Base-by-base conservation (phyloP, 371 early-diverging fungal genomes). In the Lichtheimia hyalospora region DNA sequence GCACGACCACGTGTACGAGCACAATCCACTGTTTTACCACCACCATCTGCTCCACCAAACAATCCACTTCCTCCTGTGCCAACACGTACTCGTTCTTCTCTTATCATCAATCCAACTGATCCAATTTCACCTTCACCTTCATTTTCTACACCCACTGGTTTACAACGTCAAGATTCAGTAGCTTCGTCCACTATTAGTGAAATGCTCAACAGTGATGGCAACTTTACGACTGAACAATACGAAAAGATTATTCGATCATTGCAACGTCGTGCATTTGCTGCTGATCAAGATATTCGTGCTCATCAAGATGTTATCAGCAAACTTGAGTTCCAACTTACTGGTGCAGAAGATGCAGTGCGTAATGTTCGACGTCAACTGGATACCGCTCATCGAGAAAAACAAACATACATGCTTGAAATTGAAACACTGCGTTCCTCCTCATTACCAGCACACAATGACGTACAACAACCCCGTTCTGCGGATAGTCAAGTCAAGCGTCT, bases 21-120 rank as follows among this genome's bases (percentile, higher is more conserved):
- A 44, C 63, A 27, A 57, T 49, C 66, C 57, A 46, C 53, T 44
- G 8, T 49, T 40, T 53, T 72, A 12, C 77, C 77, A 12, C 77
- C 77, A 44, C 74, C 72, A 3, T 63, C 70, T 16, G 75, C 80
- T 14, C 80, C 80, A 20, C 80, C 80, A 0, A 70, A 69, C 5
- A 74, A 74, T 48, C 77, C 77, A 25, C 66, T 79, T 43, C 80
- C 80, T 16, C 80, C 80, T 14, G 67, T 75, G 25, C 80, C 80
- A 18, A 3, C 34, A 25, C 13, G n/a, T 4, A 51, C 52, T 25
- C 18, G 61, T 59, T 34, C 16, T 23, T 34, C 34, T 34, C 34
- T 34, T 8, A 34, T 34, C 34, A 34, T 34, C 34, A 34, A 34
- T 34, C 2, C 5, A 34, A 34, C 2, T 10, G 34, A 34, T 18